Conservation (phyloP, 352 stramenopile species). For the Phytophthora citricola region DNA sequence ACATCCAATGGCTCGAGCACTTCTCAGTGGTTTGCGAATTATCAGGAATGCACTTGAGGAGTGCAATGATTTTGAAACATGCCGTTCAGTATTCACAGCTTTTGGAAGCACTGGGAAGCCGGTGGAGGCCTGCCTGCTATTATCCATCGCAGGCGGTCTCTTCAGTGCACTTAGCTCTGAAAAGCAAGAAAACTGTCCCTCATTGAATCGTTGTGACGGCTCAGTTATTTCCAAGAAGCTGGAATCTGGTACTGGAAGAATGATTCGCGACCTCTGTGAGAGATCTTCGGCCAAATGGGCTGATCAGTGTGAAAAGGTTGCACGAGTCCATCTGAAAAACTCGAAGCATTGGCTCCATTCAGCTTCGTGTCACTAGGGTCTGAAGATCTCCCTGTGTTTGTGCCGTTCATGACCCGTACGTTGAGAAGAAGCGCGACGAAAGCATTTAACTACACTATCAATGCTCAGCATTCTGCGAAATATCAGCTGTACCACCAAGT, state of each 20-base stretch:
- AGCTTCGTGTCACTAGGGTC: conserved; percentile 14
- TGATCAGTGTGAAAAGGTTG: conserved; percentile 42
- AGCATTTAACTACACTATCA: conserved; percentile 50
- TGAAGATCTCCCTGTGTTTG: conserved; percentile 18
- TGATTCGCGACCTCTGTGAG: conserved; percentile 35
- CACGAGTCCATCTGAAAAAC: conserved; percentile 48
- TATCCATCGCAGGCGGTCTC: conserved; percentile 31
- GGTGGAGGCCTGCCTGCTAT: conserved; percentile 34
- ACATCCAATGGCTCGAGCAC: conserved; percentile 70
- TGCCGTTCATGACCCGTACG: conserved; percentile 46
- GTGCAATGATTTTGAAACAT: conserved; percentile 46
- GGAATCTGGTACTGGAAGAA: conserved; percentile 15
- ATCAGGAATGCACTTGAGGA: conserved; percentile 34
- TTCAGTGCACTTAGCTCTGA: conserved; percentile 27
- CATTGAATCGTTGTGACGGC: neutral
- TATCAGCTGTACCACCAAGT: conserved; percentile 44
- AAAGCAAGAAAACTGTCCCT: conserved; percentile 5
- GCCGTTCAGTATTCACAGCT: conserved; percentile 39
- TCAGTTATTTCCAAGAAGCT: conserved; percentile 25
- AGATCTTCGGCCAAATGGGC: conserved; percentile 11
- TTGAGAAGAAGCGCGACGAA: conserved; percentile 53
- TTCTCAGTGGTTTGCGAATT: conserved; percentile 57
- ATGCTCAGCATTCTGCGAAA: conserved; percentile 26
- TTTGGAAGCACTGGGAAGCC: conserved; percentile 13
- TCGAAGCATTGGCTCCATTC: conserved; percentile 28